These are phyloP conservation scores for Quercus tomentella DNA, from an alignment of 331 rosid species.

Conservation along the genomic window DNA sequence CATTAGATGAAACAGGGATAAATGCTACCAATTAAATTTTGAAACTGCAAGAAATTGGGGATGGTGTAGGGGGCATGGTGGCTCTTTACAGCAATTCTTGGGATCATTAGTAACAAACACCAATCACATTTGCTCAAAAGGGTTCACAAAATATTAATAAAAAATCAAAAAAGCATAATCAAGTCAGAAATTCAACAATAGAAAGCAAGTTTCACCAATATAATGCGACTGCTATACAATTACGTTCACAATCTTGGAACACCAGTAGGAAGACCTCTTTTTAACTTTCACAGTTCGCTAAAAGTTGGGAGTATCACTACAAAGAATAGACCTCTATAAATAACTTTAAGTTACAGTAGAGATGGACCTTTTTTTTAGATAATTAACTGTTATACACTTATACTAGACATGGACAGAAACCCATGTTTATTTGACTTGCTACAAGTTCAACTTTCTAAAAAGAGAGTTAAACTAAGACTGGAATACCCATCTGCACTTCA, in stretches of 20 bases:
- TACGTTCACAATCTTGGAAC: neutral
- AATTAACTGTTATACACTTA: no score
- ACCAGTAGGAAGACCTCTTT: neutral
- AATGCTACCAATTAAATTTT: neutral
- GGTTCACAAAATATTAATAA: neutral
- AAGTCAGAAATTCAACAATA: neutral
- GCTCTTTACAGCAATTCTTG: neutral
- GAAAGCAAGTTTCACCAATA: neutral
- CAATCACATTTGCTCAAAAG: neutral
- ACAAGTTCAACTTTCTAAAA: neutral
- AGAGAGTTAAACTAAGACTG: neutral
- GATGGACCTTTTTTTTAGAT: neutral
- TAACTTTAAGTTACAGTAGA: neutral
- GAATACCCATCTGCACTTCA: neutral
- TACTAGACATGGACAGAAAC: neutral
- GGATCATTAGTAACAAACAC: neutral
- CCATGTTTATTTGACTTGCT: neutral
- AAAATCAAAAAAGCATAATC: neutral
- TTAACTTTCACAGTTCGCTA: neutral
- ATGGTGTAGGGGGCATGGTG: neutral
- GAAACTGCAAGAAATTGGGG: neutral
- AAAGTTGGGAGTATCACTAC: neutral
- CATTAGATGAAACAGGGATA: conserved; percentile 2
- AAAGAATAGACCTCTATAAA: neutral
- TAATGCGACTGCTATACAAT: neutral